Evolutionary conservation across 164 flowering plant species (phyloP), one percentile per base, ranked within the genome.

Genomic region (Dillenia suffruticosa): DNA sequence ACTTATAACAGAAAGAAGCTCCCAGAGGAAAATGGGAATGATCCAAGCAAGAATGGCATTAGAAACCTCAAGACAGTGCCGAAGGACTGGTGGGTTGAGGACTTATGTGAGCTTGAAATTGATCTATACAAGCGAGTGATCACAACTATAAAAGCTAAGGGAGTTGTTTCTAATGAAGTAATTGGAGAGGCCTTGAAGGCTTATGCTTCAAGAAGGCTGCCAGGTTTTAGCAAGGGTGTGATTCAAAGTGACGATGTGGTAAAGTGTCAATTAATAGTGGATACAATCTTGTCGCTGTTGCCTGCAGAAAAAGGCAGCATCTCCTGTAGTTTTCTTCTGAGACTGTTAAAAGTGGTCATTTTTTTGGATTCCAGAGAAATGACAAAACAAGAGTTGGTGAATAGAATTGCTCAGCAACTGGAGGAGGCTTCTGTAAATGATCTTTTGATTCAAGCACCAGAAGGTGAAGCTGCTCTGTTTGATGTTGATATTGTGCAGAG

Each of bases 41-140:
- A 90, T 32, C 72, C 73, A 19, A 74, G 67, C 57, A 77, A 72
- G 74, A 82, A 83, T 61, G 90, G 84, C 56, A 73, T 79, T 15
- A 71, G 78, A 46, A 85, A 62, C 51, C 82, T 84, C 22, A 60
- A 64, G 15, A 43, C 49, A 11, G 92, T 92, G 50, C 97, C 97
- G 1, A 76, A 74, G 54, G 99, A 95, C 63, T 95, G 99, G 99
- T 95, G 99, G 99, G 90, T 85, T 17, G 96, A 92, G 75, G 97
- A 92, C 68, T 59, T 95, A 47, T 81, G 90, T 65, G 99, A 92
- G 65, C 90, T 95, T 26, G 96, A 86, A 26, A 72, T 88, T 50
- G 97, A 83, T 70, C 70, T 81, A 44, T 95, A 79, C 63, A 85
- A 85, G 69, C 82, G 77, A 44, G 85, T 85, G 10, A 67, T 95